Conservation (phyloP, 129 eudicot species). For the Mikania micrantha region DNA sequence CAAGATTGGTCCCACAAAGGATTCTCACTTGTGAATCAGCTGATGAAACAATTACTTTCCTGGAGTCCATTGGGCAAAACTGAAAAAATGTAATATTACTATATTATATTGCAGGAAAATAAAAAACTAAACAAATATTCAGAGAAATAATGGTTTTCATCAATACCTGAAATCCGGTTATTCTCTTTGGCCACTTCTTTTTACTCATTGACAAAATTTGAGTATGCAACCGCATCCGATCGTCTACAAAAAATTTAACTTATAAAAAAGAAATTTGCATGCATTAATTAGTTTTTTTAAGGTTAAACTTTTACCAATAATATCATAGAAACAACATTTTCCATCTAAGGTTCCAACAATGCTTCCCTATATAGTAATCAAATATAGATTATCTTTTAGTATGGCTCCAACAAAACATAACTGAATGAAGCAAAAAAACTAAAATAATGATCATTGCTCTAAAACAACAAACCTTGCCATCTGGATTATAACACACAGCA, state of each 20-base stretch:
- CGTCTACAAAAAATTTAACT: conserved; percentile 29
- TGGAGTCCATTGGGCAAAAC: conserved; percentile 67
- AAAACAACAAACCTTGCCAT: conserved; percentile 48
- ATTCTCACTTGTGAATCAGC: conserved; percentile 85
- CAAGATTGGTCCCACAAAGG: conserved; percentile 51
- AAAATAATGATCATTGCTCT: not conserved
- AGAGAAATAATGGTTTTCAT: not conserved
- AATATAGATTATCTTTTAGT: not conserved
- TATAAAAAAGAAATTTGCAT: not conserved
- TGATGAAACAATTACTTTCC: conserved; percentile 70
- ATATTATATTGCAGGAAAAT: not conserved
- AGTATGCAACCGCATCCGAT: conserved; percentile 41
- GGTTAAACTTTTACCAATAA: conserved; percentile 44
- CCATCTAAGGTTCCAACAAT: conserved; percentile 81
- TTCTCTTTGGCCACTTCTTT: conserved; percentile 68
- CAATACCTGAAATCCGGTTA: conserved; percentile 85
- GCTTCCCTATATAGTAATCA: conserved; percentile 50
- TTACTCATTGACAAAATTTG: conserved; percentile 55
- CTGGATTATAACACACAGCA: conserved; percentile 57
- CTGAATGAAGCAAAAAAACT: not conserved
- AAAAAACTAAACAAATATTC: not conserved
- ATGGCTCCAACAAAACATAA: not conserved
- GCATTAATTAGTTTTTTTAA: not conserved
- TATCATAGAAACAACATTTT: conserved; percentile 63
- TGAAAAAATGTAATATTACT: conserved; percentile 17